A percentile compares a stretch with the other conserved stretches of the same genome.
Conservation (phyloP, 2,329 filamentous ascomycete genomes). For the Colletotrichum filicis region DNA sequence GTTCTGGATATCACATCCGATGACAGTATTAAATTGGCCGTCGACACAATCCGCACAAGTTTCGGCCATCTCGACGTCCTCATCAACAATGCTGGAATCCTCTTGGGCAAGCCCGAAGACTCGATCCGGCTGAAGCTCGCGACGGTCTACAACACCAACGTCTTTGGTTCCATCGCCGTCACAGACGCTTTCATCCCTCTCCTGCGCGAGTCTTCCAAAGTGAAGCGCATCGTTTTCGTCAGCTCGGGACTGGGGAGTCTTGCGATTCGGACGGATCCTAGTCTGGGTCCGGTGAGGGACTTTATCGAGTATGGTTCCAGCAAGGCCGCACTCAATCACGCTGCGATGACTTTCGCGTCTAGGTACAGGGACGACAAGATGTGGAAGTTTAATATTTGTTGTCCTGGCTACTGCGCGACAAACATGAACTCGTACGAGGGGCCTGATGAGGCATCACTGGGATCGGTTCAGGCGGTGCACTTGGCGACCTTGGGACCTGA, state of each 20-base stretch:
- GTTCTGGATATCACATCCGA: conserved; percentile 67
- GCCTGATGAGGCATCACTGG: conserved; percentile 18
- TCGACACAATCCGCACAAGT: conserved; percentile 51
- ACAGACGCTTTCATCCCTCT: conserved; percentile 54
- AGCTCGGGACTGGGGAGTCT: conserved; percentile 27
- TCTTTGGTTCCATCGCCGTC: conserved; percentile 66
- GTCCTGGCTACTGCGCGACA: conserved; percentile 26
- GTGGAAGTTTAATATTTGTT: conserved; percentile 31
- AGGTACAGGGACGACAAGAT: not conserved
- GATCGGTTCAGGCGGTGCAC: conserved; percentile 20
- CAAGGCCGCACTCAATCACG: conserved; percentile 29
- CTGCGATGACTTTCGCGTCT: conserved; percentile 18
- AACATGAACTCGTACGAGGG: conserved; percentile 20
- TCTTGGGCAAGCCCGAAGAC: conserved; percentile 64
- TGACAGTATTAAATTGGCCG: conserved; percentile 45
- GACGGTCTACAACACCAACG: conserved; percentile 68
- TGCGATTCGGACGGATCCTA: conserved; percentile 6
- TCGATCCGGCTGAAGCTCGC: conserved; percentile 58
- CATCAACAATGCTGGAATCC: conserved; percentile 71
- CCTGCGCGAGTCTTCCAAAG: conserved; percentile 39
- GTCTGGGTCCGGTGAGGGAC: not conserved
- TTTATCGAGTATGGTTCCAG: conserved; percentile 21
- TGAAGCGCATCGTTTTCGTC: conserved; percentile 12
- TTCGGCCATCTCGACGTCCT: conserved; percentile 69
- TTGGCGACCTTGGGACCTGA: conserved; percentile 22